Conservation (phyloP, 768 basidiomycete genomes). For the Dictyophora rubrovolvata region DNA sequence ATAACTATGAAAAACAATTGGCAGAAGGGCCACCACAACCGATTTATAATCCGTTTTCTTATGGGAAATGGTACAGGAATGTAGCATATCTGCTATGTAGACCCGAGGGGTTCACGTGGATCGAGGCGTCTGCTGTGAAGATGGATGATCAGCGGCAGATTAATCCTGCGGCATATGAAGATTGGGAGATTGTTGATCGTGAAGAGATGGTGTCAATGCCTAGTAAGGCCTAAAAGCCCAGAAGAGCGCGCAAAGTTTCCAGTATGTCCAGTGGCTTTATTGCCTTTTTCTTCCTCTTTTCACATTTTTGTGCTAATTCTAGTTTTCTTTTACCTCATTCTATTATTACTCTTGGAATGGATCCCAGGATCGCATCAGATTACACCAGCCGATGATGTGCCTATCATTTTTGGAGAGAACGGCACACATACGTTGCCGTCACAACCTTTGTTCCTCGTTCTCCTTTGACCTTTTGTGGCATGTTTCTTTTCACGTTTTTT, state of each 20-base stretch:
- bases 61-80: slow-evolving; percentile 68
- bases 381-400: no score
- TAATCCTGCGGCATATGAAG: slow-evolving; percentile 47
- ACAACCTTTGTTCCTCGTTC: neutral
- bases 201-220: neutral
- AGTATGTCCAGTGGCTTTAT: no score
- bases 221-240: neutral
- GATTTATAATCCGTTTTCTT: slow-evolving; percentile 82
- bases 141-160: slow-evolving; percentile 65
- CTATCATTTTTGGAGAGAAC: no score
- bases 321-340: no score
- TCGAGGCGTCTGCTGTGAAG: slow-evolving; percentile 48
- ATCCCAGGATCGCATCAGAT: no score
- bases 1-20: slow-evolving; percentile 67
- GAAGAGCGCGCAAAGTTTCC: neutral
- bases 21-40: slow-evolving; percentile 40
- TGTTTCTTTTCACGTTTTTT: neutral
- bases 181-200: neutral
- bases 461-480: neutral
- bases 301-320: no score
- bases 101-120: slow-evolving; percentile 72
- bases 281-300: no score
- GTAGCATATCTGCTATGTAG: slow-evolving; percentile 68
- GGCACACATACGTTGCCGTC: no score
- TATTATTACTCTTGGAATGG: no score